Evolutionary conservation across 1,284 basidiomycete species (phyloP).

Genomic region (Tetrapyrgos nigripes): DNA sequence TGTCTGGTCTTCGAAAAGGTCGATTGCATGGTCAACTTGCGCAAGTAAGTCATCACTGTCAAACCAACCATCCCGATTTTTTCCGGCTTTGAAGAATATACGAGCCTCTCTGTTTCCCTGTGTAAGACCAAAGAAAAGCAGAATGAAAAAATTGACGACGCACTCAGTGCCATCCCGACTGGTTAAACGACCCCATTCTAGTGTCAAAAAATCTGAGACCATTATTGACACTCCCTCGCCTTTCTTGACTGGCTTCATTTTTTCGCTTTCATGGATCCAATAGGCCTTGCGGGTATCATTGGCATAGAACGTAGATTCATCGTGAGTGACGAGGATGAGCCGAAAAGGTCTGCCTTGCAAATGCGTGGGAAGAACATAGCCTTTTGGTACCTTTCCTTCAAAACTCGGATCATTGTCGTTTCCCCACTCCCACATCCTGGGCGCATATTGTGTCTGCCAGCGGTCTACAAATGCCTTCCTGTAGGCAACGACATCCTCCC

Average conservation of each 20-base stretch:
- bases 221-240: conserved; percentile 42
- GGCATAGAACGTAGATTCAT: conserved; percentile 48
- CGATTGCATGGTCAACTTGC: conserved; percentile 35
- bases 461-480: too few species aligned
- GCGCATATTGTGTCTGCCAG: too few species aligned
- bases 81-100: conserved; percentile 42
- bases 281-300: conserved; percentile 35
- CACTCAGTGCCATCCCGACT: too few species aligned
- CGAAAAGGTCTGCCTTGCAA: too few species aligned
- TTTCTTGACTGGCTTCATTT: conserved; percentile 34
- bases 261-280: conserved; percentile 34
- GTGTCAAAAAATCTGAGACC: conserved; percentile 41
- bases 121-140: too few species aligned
- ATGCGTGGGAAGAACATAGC: too few species aligned
- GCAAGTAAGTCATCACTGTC: conserved; percentile 30
- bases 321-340: conserved; percentile 40
- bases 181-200: conserved; percentile 34
- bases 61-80: conserved; percentile 42
- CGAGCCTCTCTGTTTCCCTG: too few species aligned
- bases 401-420: too few species aligned
- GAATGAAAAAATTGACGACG: too few species aligned
- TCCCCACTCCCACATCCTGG: too few species aligned
- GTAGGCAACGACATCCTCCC: too few species aligned
- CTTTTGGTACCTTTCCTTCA: too few species aligned
- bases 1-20: conserved; percentile 34